phyloP scores from a whole-genome alignment of 768 basidiomycete genomes.

The Hortiboletus campestris region DNA sequence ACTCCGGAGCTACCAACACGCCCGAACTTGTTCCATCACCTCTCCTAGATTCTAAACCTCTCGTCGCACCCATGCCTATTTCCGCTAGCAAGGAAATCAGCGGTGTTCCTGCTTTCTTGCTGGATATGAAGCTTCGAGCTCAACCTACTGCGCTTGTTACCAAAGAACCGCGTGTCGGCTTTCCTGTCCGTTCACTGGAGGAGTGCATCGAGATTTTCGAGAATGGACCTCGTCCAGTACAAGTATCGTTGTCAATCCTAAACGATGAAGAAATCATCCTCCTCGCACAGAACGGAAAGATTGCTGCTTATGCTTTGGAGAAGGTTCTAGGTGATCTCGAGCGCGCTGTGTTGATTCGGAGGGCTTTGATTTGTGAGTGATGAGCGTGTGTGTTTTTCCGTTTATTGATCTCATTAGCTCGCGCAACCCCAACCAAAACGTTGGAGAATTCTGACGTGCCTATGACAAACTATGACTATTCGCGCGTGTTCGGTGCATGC shows the following conservation, averaged over 20 bases:
- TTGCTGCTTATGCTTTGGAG: conserved; percentile 92
- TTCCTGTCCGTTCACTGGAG: conserved; percentile 53
- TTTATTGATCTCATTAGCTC: conserved; percentile 48
- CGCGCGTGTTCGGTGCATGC: conserved; percentile 91
- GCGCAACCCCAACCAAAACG: conserved; percentile 78
- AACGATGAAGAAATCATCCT: conserved; percentile 92
- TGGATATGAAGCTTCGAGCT: conserved; percentile 35
- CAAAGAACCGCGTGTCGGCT: conserved; percentile 13
- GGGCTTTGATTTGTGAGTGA: conserved; percentile 84
- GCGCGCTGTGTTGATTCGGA: conserved; percentile 80
- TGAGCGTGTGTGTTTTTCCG: not conserved
- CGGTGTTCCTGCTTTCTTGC: conserved; percentile 29
- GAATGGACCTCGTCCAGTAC: conserved; percentile 62
- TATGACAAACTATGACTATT: conserved; percentile 86
- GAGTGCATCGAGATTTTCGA: conserved; percentile 82
- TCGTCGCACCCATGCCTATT: conserved; percentile 27
- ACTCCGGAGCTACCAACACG: conserved; percentile 16
- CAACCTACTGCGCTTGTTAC: conserved; percentile 16
- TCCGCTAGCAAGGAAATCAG: conserved; percentile 15
- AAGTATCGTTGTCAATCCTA: conserved; percentile 56
- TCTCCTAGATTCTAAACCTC: conserved; percentile 8
- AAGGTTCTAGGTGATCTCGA: conserved; percentile 89
- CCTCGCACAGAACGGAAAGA: conserved; percentile 87
- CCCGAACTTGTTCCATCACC: conserved; percentile 19
- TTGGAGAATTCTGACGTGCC: conserved; percentile 85